Evolutionary conservation across 805 yeast species (phyloP), one percentile per base, ranked within the genome.

Genomic region (Cyberlindnera subsufficiens): DNA sequence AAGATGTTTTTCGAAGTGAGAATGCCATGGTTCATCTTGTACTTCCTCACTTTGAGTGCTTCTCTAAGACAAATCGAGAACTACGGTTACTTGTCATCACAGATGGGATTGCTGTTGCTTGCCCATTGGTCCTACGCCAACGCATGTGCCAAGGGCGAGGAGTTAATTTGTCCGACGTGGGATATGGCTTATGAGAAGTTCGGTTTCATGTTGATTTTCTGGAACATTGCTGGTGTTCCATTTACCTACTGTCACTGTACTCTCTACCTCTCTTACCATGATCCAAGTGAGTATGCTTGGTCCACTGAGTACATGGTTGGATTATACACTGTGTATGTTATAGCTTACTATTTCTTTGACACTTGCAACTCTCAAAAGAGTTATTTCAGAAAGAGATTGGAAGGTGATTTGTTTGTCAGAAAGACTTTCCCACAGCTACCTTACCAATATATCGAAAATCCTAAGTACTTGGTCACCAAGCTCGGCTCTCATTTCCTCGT

Each of bases 161-260:
- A 93, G 64, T 72, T 91, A 56, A 93, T 93, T 62, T 96, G 90
- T 49, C 96, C 98, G 55, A 86, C 96, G 16, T 93, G 99, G 98
- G 99, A 93, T 65, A 91, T 93, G 97, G 96, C 96, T 29, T 93
- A 93, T 66, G 99, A 93, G 66, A 93, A 93, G 68, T 93, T 93
- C 58, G 99, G 99, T n/a, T 93, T 93, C 73, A 90, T 93, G 98
- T 77, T 93, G 52, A 80, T 90, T 55, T 93, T 93, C 74, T 93
- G 99, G 99, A 93, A 93, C 70, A 88, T 93, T 63, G 96, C 97
- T 29, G 99, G 99, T 57, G 99, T 93, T 34, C 99, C 99, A 38
- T 93, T 82, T 79, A 91, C 98, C 35, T 93, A 93, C 71, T 88
- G 97, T 66, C 96, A 89, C 61, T 83, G 95, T 64, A 86, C 96